phyloP scores from a whole-genome alignment of 2,329 filamentous ascomycete genomes.

The Zymoseptoria brevis region DNA sequence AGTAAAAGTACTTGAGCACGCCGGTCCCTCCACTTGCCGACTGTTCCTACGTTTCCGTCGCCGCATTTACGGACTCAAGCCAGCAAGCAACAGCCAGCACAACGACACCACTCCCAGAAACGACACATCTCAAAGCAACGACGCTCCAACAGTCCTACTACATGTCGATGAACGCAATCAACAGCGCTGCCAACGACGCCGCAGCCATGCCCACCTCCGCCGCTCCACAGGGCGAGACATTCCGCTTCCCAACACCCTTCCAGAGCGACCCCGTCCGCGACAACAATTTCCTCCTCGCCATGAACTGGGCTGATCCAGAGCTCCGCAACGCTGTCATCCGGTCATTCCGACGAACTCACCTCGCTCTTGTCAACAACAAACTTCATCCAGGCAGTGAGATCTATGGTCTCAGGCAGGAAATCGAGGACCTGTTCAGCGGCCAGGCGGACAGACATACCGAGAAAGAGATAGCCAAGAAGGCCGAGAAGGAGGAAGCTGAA shows the following conservation, averaged over 20 bases:
- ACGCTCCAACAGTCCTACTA: background rate
- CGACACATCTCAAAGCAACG: background rate
- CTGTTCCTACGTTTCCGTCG: background rate
- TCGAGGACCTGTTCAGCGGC: background rate
- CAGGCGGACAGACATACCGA: background rate
- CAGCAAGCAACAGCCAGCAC: background rate
- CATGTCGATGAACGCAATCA: background rate
- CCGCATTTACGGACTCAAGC: background rate
- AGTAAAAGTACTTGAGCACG: background rate
- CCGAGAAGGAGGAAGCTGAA: background rate
- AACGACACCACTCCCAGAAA: background rate
- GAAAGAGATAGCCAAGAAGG: background rate
- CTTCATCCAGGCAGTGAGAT: background rate
- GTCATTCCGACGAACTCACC: background rate
- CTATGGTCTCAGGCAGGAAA: background rate
- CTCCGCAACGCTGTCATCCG: background rate
- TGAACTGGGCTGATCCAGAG: background rate
- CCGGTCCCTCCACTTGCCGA: no score
- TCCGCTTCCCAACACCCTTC: background rate
- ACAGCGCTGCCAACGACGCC: background rate
- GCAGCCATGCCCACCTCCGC: background rate
- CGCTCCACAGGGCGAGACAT: background rate
- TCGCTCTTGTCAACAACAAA: background rate
- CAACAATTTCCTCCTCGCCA: background rate
- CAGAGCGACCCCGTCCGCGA: background rate